phyloP scores from a whole-genome alignment of 1,284 basidiomycete genomes.

The Malassezia furfur region DNA sequence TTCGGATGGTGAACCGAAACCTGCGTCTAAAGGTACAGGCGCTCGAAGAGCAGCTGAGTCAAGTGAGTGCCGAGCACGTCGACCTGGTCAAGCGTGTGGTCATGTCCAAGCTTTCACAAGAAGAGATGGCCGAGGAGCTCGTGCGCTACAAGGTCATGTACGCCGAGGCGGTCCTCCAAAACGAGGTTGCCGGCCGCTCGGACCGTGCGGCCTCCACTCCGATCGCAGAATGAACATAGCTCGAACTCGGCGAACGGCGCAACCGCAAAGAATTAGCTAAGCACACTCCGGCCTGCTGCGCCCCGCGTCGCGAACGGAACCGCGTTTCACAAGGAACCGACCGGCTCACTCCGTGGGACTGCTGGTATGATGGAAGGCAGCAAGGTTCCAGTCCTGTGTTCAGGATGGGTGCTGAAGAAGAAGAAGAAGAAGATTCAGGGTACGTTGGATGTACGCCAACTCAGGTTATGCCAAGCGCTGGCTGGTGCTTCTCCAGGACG shows the following conservation, averaged over 20 bases:
- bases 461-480: slow-evolving; percentile 45
- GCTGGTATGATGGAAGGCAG: slow-evolving; percentile 6
- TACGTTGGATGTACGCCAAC: background rate
- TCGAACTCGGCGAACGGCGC: no score
- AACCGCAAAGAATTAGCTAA: no score
- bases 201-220: background rate
- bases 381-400: slow-evolving; percentile 23
- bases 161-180: slow-evolving; percentile 31
- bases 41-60: slow-evolving; percentile 36
- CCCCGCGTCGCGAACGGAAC: no score
- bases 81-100: slow-evolving; percentile 44
- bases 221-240: no score
- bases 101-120: slow-evolving; percentile 42
- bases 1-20: slow-evolving; percentile 43
- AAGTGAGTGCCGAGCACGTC: slow-evolving; percentile 40
- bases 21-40: slow-evolving; percentile 32
- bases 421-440: slow-evolving; percentile 48
- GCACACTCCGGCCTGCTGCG: no score
- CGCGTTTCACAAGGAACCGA: background rate
- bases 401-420: slow-evolving; percentile 47
- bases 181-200: slow-evolving; percentile 11
- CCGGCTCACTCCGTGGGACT: background rate
- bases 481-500: slow-evolving; percentile 39
- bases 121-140: slow-evolving; percentile 45
- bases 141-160: slow-evolving; percentile 44